Conservation (phyloP, 2,329 filamentous ascomycete species). For the Calonectria ilicicola region DNA sequence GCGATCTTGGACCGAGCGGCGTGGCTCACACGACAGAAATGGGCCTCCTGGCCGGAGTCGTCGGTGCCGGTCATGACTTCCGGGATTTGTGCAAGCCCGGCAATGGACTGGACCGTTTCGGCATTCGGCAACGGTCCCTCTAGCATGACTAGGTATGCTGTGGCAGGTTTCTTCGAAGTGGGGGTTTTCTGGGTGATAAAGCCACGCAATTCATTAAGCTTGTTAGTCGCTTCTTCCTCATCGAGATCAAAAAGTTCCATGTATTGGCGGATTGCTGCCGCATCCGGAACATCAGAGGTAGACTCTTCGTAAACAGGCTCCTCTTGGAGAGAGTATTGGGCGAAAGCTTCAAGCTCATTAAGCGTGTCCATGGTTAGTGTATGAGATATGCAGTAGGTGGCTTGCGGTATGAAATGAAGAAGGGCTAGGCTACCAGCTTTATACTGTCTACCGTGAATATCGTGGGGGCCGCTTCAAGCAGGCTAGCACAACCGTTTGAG, state of each 20-base stretch:
- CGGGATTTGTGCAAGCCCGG: conserved; percentile 5
- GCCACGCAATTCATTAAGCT: conserved; percentile 14
- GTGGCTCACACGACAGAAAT: conserved; percentile 23
- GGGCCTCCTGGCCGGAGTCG: conserved; percentile 13
- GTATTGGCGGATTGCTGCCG: conserved; percentile 12
- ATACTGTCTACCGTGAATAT: background rate
- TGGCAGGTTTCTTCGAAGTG: background rate
- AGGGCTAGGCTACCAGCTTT: background rate
- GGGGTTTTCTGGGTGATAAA: conserved; percentile 4
- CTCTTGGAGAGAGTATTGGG: background rate
- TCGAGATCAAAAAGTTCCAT: conserved; percentile 24
- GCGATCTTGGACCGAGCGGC: conserved; percentile 11
- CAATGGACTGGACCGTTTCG: conserved; percentile 9
- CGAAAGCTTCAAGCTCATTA: conserved; percentile 17
- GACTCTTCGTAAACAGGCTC: background rate
- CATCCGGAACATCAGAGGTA: background rate
- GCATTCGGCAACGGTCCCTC: conserved; percentile 8
- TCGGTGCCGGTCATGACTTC: conserved; percentile 25
- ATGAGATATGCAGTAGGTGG: too few species aligned
- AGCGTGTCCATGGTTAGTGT: conserved; percentile 6
- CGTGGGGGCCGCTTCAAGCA: background rate
- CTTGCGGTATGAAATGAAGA: background rate
- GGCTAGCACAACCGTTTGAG: background rate
- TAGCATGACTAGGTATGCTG: conserved; percentile 23
- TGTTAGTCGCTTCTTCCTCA: conserved; percentile 9